Conservation (phyloP, 305 asterid genomes). For the Euphrasia arctica region DNA sequence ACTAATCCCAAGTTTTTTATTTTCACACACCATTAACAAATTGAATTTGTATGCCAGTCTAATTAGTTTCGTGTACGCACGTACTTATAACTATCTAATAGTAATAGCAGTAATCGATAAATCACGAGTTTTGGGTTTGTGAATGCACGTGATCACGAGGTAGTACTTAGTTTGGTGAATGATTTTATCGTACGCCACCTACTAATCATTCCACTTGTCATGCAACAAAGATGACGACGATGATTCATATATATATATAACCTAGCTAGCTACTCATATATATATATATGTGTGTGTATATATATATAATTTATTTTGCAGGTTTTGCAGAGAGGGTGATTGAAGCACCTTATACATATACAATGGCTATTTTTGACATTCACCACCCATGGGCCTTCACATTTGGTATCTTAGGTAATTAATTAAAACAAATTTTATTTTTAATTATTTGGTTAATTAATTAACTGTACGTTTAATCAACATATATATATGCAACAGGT, state of each 20-base stretch:
- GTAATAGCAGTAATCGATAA: no score
- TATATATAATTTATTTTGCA: no score
- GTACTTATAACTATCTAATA: no score
- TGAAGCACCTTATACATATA: no score
- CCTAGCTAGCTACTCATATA: no score
- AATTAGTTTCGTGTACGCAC: no score
- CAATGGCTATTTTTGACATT: slow-evolving; percentile 48
- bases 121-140: slow-evolving; percentile 4
- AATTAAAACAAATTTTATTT: no score
- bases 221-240: slow-evolving; percentile 40
- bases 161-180: slow-evolving; percentile 31
- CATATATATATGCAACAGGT: slow-evolving; percentile 34
- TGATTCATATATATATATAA: no score
- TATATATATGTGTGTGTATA: no score
- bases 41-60: no score
- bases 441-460: not conserved
- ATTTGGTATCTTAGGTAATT: slow-evolving; percentile 58
- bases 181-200: slow-evolving; percentile 65
- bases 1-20: no score
- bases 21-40: no score
- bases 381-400: slow-evolving; percentile 53
- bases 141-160: slow-evolving; percentile 35
- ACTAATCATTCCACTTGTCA: slow-evolving; percentile 52
- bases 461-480: not conserved
- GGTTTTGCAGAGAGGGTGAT: not conserved